Base-by-base conservation (phyloP, 176 grass and related monocot genomes). In the Microstegium vimineum region DNA sequence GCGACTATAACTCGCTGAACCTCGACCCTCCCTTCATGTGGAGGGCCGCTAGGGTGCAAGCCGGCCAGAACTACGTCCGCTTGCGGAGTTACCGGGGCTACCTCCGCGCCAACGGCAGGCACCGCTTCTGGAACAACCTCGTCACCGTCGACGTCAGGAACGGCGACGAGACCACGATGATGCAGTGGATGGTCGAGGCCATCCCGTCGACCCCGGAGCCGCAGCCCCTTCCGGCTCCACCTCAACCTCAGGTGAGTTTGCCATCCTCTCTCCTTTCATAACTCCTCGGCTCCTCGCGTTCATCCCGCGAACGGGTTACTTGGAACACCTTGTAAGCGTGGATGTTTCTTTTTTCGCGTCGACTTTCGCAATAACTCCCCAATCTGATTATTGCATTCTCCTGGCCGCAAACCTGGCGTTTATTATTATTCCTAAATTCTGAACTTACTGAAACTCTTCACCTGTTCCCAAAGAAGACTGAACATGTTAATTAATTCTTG, bases 81-180 rank as follows among this genome's bases (percentile, higher is more conserved):
- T 40, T 80, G 32, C 16, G n/a, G 20, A 33, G 64, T 43, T 10
- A 0, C 38, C 4, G 0, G 5, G 40, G 49, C 84, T 13, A n/a
- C 40, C 84, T 86, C 69, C 69, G 84, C 33, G 77, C 59, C 60
- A 42, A 74, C 45, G 59, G 27, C 12, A 60, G 15, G 23, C 4
- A 12, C 33, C 64, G 16, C 18, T 10, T 0, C 10, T 61, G 23
- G 67, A 4, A 8, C 54, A 66, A 9, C 7, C 4, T 1, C 43
- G 69, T 74, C 77, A 57, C 42, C 77, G 43, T 42, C 27, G 59
- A 66, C 20, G 0, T 0, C 60, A 1, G 17, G 8, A 12, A 9
- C 69, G 28, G 9, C 41, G n/a, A n/a, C n/a, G n/a, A n/a, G n/a
- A 45, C 22, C 23, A 22, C 4, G 34, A 74, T 51, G 77, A 43